Conservation (phyloP, 345 rosid genomes). For the Limnanthes douglasii region DNA sequence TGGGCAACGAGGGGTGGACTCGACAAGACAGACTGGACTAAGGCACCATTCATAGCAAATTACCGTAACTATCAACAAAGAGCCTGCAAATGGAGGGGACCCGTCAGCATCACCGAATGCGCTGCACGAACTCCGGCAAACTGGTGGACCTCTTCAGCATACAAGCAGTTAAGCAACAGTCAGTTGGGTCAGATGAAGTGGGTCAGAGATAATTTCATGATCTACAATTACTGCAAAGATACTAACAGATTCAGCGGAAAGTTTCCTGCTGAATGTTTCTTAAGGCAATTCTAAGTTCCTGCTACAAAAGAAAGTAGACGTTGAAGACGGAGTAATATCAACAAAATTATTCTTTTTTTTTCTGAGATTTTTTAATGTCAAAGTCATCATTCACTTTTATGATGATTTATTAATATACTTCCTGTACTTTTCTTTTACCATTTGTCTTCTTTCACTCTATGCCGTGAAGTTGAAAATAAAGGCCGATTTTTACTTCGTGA, state of each 20-base stretch:
- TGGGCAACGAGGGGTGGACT: constrained; percentile 77
- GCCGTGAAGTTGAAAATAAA: too few relatives aligned
- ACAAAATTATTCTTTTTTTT: too few relatives aligned
- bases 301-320: too few relatives aligned
- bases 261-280: constrained; percentile 53
- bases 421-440: too few relatives aligned
- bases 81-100: constrained; percentile 57
- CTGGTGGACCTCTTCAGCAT: constrained; percentile 48
- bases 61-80: constrained; percentile 30
- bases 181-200: constrained; percentile 28
- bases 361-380: too few relatives aligned
- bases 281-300: constrained; percentile 35
- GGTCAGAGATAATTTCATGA: constrained; percentile 40
- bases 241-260: constrained; percentile 37
- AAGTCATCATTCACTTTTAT: too few relatives aligned
- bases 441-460: too few relatives aligned
- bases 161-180: constrained; percentile 27
- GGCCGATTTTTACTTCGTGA: too few relatives aligned
- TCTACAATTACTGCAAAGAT: constrained; percentile 59
- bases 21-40: constrained; percentile 42
- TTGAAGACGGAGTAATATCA: too few relatives aligned
- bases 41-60: constrained; percentile 38
- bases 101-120: constrained; percentile 28
- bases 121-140: constrained; percentile 19
- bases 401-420: too few relatives aligned